Conservation (phyloP, 176 grass and related monocot genomes). For the Stipa capillata region DNA sequence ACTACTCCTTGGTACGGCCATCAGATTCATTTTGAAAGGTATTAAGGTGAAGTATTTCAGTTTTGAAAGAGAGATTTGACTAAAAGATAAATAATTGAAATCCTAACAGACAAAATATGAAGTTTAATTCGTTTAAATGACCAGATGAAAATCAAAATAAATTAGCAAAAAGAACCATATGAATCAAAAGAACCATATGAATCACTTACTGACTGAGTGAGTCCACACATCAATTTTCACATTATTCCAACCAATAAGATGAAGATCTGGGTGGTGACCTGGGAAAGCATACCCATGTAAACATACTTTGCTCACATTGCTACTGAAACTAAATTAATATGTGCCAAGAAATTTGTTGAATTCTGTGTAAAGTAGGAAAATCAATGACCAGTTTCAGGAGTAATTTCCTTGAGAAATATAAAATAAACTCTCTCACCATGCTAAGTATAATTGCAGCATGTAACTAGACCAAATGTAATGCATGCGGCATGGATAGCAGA, state of each 20-base stretch:
- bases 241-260: conserved; percentile 93
- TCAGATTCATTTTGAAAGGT: neutral
- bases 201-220: conserved; percentile 80
- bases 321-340: neutral
- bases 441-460: neutral
- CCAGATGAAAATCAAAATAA: conserved; percentile 8
- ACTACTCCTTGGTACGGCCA: neutral
- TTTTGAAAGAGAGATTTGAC: neutral
- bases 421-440: neutral
- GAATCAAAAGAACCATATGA: conserved; percentile 5
- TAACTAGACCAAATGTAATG: neutral
- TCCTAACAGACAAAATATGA: neutral
- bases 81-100: neutral
- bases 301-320: neutral
- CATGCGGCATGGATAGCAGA: neutral
- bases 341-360: neutral
- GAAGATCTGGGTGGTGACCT: conserved; percentile 99
- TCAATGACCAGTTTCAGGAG: neutral
- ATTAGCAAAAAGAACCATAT: conserved; percentile 2
- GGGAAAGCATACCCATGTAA: conserved; percentile 28
- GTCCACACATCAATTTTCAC: conserved; percentile 95
- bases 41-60: neutral
- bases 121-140: neutral
- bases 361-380: neutral
- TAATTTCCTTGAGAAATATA: neutral